phyloP scores from a whole-genome alignment of 768 basidiomycete species.

The Kwoniella dendrophila region DNA sequence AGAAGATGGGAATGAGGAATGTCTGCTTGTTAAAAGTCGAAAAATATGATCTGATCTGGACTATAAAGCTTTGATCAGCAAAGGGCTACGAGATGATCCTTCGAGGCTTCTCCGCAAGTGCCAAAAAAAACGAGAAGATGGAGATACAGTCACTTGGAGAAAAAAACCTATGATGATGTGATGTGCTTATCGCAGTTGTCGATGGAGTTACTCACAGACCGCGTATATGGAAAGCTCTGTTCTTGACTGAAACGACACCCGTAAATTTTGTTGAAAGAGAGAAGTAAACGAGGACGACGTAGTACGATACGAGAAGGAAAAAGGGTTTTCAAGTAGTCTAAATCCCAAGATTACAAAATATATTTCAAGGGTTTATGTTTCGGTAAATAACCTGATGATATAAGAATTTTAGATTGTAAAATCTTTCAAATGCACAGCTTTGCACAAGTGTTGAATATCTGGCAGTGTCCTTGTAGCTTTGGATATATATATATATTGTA shows the following conservation, averaged over 20 bases:
- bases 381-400: neutral
- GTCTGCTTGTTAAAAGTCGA: no score
- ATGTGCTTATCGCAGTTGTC: slow-evolving; percentile 4
- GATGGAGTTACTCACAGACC: slow-evolving; percentile 5
- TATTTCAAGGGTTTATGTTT: neutral
- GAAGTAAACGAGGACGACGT: neutral
- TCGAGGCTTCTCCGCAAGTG: neutral
- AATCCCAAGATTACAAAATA: slow-evolving; percentile 4
- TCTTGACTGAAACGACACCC: no score
- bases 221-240: neutral
- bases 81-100: slow-evolving; percentile 1
- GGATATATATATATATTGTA: no score
- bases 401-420: no score
- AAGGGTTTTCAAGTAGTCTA: neutral
- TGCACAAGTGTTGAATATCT: neutral
- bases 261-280: no score
- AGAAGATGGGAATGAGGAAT: no score
- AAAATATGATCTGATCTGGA: neutral
- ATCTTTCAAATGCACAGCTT: no score
- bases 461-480: no score
- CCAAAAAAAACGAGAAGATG: neutral
- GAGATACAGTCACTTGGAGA: neutral
- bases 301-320: neutral
- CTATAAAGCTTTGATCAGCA: slow-evolving; percentile 7
- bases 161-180: no score